Evolutionary conservation across 495 filamentous ascomycete species (phyloP).

Genomic region (Aspergillus baeticus): DNA sequence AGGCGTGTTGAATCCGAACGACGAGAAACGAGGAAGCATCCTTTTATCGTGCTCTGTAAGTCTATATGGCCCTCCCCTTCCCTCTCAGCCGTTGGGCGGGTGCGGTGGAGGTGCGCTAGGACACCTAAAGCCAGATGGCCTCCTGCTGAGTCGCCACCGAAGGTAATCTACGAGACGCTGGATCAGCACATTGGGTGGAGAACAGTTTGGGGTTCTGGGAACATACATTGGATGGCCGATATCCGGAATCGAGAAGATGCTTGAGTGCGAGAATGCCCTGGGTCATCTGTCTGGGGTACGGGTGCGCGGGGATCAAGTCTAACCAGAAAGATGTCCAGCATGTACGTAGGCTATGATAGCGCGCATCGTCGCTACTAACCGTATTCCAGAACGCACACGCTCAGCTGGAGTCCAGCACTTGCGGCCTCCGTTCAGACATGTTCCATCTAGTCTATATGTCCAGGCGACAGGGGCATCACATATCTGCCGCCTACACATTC

Average conservation of each 20-base stretch:
- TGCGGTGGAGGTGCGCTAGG: slow-evolving; percentile 14
- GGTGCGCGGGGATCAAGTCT: slow-evolving; percentile 19
- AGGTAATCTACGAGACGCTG: slow-evolving; percentile 14
- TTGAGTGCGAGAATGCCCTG: slow-evolving; percentile 19
- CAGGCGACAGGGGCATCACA: slow-evolving; percentile 23
- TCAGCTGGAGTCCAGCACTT: slow-evolving; percentile 15
- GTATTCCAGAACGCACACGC: slow-evolving; percentile 24
- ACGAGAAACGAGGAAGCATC: slow-evolving; percentile 24
- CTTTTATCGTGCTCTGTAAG: no score
- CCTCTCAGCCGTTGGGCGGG: no score
- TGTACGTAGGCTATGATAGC: no score
- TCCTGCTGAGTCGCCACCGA: slow-evolving; percentile 27
- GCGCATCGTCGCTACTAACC: no score
- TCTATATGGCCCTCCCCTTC: no score
- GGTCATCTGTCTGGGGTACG: slow-evolving; percentile 21
- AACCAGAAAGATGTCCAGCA: no score
- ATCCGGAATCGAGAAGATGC: slow-evolving; percentile 18
- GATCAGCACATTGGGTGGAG: no score
- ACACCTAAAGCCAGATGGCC: slow-evolving; percentile 23
- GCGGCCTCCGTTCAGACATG: slow-evolving; percentile 16
- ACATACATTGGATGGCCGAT: slow-evolving; percentile 16
- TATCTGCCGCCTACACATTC: slow-evolving; percentile 22
- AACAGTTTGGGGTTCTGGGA: no score
- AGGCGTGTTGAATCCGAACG: slow-evolving; percentile 16
- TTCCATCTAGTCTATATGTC: slow-evolving; percentile 24